Conservation (phyloP, 495 filamentous ascomycete genomes). For the Penicillium egyptiacum region DNA sequence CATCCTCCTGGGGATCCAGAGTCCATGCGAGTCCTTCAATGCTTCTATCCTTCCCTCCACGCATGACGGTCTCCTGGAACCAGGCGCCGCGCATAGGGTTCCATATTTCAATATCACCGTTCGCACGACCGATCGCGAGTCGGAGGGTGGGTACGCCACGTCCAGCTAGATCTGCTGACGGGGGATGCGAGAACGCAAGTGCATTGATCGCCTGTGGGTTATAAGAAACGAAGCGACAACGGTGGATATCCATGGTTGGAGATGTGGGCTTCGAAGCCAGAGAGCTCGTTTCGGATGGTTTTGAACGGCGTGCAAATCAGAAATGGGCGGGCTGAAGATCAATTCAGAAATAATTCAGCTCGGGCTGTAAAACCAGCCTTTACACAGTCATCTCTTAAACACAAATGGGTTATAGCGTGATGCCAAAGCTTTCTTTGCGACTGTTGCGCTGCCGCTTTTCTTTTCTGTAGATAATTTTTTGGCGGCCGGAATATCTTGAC, state of each 20-base stretch:
- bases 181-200: constrained; percentile 86
- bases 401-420: constrained; percentile 16
- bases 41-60: constrained; percentile 80
- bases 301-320: constrained; percentile 16
- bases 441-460: constrained; percentile 29
- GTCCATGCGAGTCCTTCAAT: constrained; percentile 92
- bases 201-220: constrained; percentile 91
- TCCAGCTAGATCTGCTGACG: constrained; percentile 51
- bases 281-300: constrained; percentile 15
- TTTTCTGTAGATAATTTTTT: constrained; percentile 40
- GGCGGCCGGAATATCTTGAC: constrained; percentile 33
- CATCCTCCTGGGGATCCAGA: constrained; percentile 73
- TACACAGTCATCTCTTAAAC: constrained; percentile 39
- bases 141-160: constrained; percentile 60
- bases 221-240: constrained; percentile 95
- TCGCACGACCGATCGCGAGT: constrained; percentile 87
- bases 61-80: constrained; percentile 84
- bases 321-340: constrained; percentile 14
- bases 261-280: constrained; percentile 21
- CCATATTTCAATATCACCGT: constrained; percentile 98
- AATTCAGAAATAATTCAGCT: constrained; percentile 30
- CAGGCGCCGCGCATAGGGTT: constrained; percentile 83
- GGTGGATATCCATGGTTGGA: constrained; percentile 84
- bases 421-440: constrained; percentile 23
- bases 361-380: constrained; percentile 28